These are phyloP conservation scores for Pachyrhizus erosus DNA, from an alignment of 306 rosid genomes.

Conservation along the genomic window DNA sequence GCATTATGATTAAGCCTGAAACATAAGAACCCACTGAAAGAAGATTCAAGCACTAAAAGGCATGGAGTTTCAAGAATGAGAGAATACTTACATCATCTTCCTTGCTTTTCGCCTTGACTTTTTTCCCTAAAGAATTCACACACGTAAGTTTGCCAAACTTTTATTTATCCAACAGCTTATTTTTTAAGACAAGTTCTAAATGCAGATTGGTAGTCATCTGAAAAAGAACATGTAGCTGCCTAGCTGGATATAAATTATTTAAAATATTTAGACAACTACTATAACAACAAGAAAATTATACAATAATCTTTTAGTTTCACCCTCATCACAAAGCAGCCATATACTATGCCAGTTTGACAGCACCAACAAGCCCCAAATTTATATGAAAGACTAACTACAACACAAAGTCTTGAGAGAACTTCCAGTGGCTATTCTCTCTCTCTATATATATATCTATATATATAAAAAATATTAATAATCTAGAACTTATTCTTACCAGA, in stretches of 20 bases:
- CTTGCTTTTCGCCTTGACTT: constrained; percentile 29
- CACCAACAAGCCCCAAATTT: constrained; percentile 4
- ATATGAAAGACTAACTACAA: constrained; percentile 14
- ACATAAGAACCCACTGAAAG: constrained; percentile 1
- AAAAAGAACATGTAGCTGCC: constrained; percentile 5
- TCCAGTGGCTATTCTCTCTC: background rate
- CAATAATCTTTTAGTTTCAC: constrained; percentile 6
- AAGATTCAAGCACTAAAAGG: constrained; percentile 29
- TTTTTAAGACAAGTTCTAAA: background rate
- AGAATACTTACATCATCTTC: constrained; percentile 33
- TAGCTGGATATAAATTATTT: constrained; percentile 8
- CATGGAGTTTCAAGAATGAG: constrained; percentile 23
- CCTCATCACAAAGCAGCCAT: constrained; percentile 10
- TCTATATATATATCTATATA: too few species aligned
- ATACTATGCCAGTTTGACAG: background rate
- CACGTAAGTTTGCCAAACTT: constrained; percentile 28
- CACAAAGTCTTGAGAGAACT: constrained; percentile 18
- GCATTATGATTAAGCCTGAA: constrained; percentile 32
- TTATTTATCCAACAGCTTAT: constrained; percentile 31
- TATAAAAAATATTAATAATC: background rate
- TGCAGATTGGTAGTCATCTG: constrained; percentile 2
- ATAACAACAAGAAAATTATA: background rate
- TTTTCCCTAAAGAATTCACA: constrained; percentile 41
- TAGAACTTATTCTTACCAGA: background rate
- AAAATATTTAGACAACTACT: background rate